Evolutionary conservation across 2,329 filamentous ascomycete species (phyloP), one percentile per base, ranked within the genome.

Genomic region (Verticillium klebahnii): DNA sequence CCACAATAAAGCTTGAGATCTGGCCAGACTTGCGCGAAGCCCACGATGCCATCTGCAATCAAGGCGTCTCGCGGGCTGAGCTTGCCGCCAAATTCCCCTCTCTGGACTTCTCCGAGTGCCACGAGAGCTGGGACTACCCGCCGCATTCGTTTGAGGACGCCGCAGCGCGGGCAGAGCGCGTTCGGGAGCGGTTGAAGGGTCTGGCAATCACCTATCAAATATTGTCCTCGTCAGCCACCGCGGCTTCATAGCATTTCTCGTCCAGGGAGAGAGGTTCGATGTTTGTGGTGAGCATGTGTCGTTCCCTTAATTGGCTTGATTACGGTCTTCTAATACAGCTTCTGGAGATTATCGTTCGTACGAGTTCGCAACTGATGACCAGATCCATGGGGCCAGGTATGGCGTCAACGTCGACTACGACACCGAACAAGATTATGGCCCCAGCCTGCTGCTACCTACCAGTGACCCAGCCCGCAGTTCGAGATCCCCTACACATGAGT

Each of bases 1-100:
- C 9, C 9, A 2, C 15, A 11, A 15, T 19, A 15, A 14, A 57
- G 19, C 36, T 57, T 9, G 52, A 57, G 14, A 36, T 60, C 17
- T 60, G 59, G 59, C 54, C 59, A 6, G 59, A 60, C n/a, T 36
- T 60, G 15, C 59, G 59, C 17, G 59, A 60, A 25, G n/a, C 59
- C 5, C 59, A 60, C 36, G 59, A 57, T 39, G 59, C 52, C 15
- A 45, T 50, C 2, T 60, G 52, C 54, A 60, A 60, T 5, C 12
- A 50, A 31, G 59, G 54, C n/a, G 25, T 60, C n/a, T n/a, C 36
- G 5, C 31, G 54, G 11, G 37, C 15, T n/a, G 54, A 45, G 6
- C 31, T 60, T 12, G 34, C 12, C 5, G 37, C 59, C 34, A 55
- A 50, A 23, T 60, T 60, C 15, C 54, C 59, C 8, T 12, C 57